Conservation (phyloP, 805 yeast species). For the Yarrowia porcina region DNA sequence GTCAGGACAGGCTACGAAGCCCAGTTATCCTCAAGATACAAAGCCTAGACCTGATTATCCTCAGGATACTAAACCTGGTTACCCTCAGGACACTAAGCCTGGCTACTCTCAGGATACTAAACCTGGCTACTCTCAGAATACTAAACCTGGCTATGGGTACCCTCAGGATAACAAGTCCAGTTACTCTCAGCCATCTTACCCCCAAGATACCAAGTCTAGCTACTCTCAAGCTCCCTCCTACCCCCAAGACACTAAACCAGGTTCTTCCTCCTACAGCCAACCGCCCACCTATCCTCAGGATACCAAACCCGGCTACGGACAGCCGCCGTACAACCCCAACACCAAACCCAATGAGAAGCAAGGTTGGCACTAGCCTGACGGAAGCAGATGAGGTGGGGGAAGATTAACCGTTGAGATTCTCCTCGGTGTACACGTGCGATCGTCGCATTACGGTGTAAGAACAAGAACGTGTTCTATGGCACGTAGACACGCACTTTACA, state of each 20-base stretch:
- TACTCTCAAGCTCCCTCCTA: background rate
- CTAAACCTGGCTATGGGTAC: background rate
- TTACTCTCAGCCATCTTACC: background rate
- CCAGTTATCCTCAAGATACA: background rate
- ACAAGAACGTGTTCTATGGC: no score
- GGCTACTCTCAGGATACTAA: background rate
- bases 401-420: no score
- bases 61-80: background rate
- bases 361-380: conserved; percentile 5
- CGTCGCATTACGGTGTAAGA: no score
- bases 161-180: background rate
- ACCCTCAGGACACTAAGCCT: background rate
- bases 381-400: background rate
- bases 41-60: background rate
- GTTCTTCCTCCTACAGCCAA: background rate
- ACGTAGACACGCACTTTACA: no score
- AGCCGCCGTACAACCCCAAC: background rate
- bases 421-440: no score
- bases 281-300: background rate
- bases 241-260: background rate
- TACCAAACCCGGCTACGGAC: conserved; percentile 1
- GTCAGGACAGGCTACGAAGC: background rate
- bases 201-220: background rate
- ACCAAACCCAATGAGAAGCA: conserved; percentile 20
- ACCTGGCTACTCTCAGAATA: background rate